Base-by-base conservation (phyloP, 2,329 filamentous ascomycete species). In the Blumeria hordei region DNA sequence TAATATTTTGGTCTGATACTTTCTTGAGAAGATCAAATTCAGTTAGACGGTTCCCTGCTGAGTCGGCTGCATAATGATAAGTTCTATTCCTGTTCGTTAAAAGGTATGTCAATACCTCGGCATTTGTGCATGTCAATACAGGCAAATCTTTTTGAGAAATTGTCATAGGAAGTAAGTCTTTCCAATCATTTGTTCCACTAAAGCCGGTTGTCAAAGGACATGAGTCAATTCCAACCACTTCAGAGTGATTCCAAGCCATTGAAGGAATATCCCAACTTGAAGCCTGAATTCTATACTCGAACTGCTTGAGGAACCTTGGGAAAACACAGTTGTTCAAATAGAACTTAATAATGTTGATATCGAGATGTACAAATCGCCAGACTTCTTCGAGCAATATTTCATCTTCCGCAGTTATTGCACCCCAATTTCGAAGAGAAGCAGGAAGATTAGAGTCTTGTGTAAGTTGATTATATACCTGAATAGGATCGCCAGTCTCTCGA, bases 161-260 rank as follows among this genome's bases (percentile, higher is more conserved):
- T 0, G 71, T 77, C n/a, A 78, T 63, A 0, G 81, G 81, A 0
- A 85, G 64, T 34, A 82, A 68, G 0, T 65, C 67, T 37, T 73
- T 69, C 18, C 75, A 78, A 61, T 86, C 81, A 44, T 83, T 85
- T 0, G 82, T 86, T 0, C 82, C 82, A 6, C 77, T 81, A 62
- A 87, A 87, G 0, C 81, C 82, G 0, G 80, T 84, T 0, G 79
- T 81, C 1, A 41, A 72, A 57, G 2, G 66, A 61, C 72, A 57
- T 2, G 66, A 61, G 12, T 14, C 49, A 7, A 11, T 43, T 6
- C 14, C 10, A 2, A 28, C 21, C 6, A n/a, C 44, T 47, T 44
- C n/a, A 10, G 57, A 16, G 85, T 3, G 77, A 44, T 43, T 47
- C 69, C 16, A 43, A n/a, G 5, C 35, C 33, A 33, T 2, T 0